Base-by-base conservation (phyloP, 495 filamentous ascomycete species). In the Daldinia bambusicola region DNA sequence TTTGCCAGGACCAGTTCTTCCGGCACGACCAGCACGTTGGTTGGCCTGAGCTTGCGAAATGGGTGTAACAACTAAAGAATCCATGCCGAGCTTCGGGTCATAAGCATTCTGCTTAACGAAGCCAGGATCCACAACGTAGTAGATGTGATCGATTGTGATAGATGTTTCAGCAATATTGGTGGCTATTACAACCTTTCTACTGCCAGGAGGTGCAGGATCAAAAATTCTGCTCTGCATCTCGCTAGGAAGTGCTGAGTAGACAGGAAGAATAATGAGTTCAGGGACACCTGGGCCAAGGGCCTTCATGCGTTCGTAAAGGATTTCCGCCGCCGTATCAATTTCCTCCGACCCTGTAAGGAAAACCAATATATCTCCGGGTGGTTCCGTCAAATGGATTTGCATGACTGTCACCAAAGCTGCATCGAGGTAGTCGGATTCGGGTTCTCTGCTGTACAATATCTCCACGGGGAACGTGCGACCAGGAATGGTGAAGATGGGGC, bases 131-230 rank as follows among this genome's bases (percentile, higher is more conserved):
- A 99, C 88, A 36, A 99, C 96, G 78, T 97, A 99, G 82, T 96
- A 96, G 67, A 99, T 97, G 43, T 92, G 90, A 77, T 98, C 95
- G 63, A 99, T 98, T 0, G 95, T 99, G 72, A 99, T 95, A 14
- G 92, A 96, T 0, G 95, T 99, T 75, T 99, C 95, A 0, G 95
- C 95, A 75, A 99, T 99, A 71, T 99, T 99, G 16, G 95, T 99
- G 2, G 95, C 96, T 77, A 99, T 97, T 55, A 99, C 92, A 14
- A 98, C 93, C 80, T 99, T 99, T 59, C 95, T 86, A 50, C 89
- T 91, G 38, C 95, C 95, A 16, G 90, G 86, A 6, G 95, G 93
- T 18, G 96, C 92, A 14, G 94, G 94, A 26, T 98, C 95, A 77
- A 99, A 99, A 53, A 98, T 96, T 64, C 85, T 87, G 75, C 91